Evolutionary conservation across 2,329 filamentous ascomycete genomes (phyloP).

Genomic region (Neospermospora avenae): DNA sequence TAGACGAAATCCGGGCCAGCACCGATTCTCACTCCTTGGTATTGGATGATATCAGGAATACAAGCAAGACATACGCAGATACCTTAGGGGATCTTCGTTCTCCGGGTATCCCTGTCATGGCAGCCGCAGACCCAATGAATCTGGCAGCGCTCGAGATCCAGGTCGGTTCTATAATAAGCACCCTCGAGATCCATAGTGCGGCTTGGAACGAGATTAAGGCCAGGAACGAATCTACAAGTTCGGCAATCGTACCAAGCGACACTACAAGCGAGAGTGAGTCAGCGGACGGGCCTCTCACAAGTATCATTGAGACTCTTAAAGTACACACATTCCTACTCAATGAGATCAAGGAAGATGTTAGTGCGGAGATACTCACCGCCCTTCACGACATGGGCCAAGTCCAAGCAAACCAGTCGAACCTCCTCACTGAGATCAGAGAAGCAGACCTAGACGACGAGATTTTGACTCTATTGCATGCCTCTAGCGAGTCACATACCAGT

Average conservation of each 20-base stretch:
- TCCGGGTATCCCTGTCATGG: background rate
- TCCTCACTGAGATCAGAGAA: conserved; percentile 29
- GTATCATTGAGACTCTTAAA: conserved; percentile 18
- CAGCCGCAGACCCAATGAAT: background rate
- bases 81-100: conserved; percentile 17
- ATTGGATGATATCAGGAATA: conserved; percentile 9
- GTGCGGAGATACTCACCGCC: conserved; percentile 33
- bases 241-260: conserved; percentile 10
- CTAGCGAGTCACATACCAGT: conserved; percentile 24
- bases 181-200: conserved; percentile 21
- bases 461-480: conserved; percentile 31
- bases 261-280: background rate
- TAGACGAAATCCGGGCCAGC: background rate
- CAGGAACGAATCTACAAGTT: background rate
- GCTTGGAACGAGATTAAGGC: conserved; percentile 21
- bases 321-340: conserved; percentile 25
- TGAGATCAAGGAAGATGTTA: conserved; percentile 35
- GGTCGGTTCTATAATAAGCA: conserved; percentile 22
- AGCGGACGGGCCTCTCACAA: background rate
- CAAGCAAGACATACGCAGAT: background rate
- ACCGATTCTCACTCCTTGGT: conserved; percentile 4
- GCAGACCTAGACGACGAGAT: conserved; percentile 33
- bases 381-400: conserved; percentile 28
- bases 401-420: conserved; percentile 20
- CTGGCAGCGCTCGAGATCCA: conserved; percentile 21